Conservation (phyloP, 257 asterid genomes). For the Lycium barbarum region DNA sequence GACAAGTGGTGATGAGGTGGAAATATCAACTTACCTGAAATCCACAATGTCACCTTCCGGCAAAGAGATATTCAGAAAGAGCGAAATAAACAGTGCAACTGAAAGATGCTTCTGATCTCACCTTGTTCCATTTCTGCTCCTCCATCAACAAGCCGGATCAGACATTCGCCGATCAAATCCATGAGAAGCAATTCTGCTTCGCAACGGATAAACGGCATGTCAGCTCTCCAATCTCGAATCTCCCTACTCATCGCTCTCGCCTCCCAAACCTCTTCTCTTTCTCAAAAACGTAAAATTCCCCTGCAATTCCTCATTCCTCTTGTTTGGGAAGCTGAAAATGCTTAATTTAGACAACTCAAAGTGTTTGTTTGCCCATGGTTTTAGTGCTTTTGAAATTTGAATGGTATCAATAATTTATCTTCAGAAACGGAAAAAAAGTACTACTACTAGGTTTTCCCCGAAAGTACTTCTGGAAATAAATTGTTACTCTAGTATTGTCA, state of each 20-base stretch:
- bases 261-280: conserved; percentile 63
- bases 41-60: background rate
- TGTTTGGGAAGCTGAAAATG: too few species aligned
- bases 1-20: too few species aligned
- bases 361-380: too few species aligned
- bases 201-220: conserved; percentile 35
- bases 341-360: too few species aligned
- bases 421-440: too few species aligned
- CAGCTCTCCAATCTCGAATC: conserved; percentile 62
- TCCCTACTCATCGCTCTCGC: conserved; percentile 85
- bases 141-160: background rate
- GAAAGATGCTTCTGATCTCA: background rate
- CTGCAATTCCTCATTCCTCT: background rate
- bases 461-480: too few species aligned
- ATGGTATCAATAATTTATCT: too few species aligned
- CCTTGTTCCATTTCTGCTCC: conserved; percentile 12
- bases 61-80: background rate
- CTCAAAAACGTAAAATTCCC: conserved; percentile 65
- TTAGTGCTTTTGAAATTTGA: too few species aligned
- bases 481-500: too few species aligned
- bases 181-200: conserved; percentile 39
- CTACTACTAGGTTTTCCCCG: too few species aligned
- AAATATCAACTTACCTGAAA: too few species aligned
- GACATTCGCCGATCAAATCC: conserved; percentile 32
- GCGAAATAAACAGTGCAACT: background rate